These are phyloP conservation scores for Euphorbia schlechtendalii DNA, from an alignment of 441 rosid species.

Conservation along the genomic window DNA sequence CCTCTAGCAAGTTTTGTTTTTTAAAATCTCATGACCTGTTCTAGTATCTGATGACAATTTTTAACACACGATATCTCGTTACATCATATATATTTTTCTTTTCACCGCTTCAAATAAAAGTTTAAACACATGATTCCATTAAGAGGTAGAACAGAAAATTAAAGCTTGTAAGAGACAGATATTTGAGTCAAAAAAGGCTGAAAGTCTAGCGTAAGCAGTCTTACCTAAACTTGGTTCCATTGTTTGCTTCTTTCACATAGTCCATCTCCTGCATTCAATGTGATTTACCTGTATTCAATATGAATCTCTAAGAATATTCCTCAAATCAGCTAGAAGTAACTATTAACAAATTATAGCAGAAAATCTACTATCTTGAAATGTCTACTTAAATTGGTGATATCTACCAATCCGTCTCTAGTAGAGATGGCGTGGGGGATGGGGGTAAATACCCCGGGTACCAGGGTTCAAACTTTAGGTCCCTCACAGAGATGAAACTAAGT, in stretches of 20 bases:
- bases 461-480: too few relatives aligned
- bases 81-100: neutral
- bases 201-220: constrained; percentile 5
- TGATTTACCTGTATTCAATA: constrained; percentile 99
- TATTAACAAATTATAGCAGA: constrained; percentile 7
- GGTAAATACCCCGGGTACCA: too few relatives aligned
- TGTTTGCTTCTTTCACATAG: constrained; percentile 79
- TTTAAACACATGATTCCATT: neutral
- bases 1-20: neutral
- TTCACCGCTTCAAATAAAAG: too few relatives aligned
- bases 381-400: neutral
- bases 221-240: constrained; percentile 88
- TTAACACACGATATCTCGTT: neutral
- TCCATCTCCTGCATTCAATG: constrained; percentile 99
- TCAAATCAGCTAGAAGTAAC: constrained; percentile 23
- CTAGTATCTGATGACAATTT: too few relatives aligned
- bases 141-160: neutral
- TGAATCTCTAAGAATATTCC: constrained; percentile 82
- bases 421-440: too few relatives aligned
- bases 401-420: too few relatives aligned
- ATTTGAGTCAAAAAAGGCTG: neutral
- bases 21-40: neutral
- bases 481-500: too few relatives aligned
- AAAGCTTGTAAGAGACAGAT: neutral
- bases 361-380: neutral